Evolutionary conservation across 2,329 filamentous ascomycete species (phyloP).

Genomic region (Pseudodiploospora longispora): DNA sequence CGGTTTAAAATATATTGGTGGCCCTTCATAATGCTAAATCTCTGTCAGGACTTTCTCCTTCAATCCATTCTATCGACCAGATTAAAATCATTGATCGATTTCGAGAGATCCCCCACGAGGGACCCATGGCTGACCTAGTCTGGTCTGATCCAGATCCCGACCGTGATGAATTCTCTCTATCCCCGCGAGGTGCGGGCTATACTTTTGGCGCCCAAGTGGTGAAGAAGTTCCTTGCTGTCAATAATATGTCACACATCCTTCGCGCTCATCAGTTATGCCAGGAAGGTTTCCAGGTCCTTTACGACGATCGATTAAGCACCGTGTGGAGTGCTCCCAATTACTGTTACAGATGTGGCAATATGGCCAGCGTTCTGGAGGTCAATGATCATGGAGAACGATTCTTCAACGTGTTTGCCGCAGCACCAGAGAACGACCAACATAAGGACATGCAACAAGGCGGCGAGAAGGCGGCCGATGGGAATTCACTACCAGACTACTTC

Average conservation of each 20-base stretch:
- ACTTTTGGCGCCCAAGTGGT: constrained; percentile 97
- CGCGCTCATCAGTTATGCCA: constrained; percentile 98
- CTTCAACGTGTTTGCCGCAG: constrained; percentile 97
- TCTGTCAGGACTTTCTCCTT: constrained; percentile 62
- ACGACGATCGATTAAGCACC: constrained; percentile 88
- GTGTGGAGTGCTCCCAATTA: constrained; percentile 98
- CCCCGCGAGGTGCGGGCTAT: constrained; percentile 88
- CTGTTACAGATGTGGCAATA: constrained; percentile 91
- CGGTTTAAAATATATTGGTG: too few species aligned
- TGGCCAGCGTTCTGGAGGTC: constrained; percentile 94
- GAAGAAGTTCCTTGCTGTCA: constrained; percentile 95
- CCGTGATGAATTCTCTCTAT: constrained; percentile 91
- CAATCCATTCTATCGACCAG: constrained; percentile 96
- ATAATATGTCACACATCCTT: constrained; percentile 94
- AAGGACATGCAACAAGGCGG: constrained; percentile 73
- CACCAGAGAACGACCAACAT: constrained; percentile 88
- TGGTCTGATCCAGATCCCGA: constrained; percentile 99
- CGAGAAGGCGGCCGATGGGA: constrained; percentile 61
- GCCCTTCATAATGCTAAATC: not conserved
- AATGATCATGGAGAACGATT: constrained; percentile 86
- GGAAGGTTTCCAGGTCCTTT: constrained; percentile 94
- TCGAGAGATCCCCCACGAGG: constrained; percentile 96
- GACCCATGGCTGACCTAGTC: constrained; percentile 97
- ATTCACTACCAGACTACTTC: constrained; percentile 62
- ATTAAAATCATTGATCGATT: constrained; percentile 99